Evolutionary conservation across 371 early-diverging fungal genomes (phyloP).

Genomic region (Mucor plumbeus): DNA sequence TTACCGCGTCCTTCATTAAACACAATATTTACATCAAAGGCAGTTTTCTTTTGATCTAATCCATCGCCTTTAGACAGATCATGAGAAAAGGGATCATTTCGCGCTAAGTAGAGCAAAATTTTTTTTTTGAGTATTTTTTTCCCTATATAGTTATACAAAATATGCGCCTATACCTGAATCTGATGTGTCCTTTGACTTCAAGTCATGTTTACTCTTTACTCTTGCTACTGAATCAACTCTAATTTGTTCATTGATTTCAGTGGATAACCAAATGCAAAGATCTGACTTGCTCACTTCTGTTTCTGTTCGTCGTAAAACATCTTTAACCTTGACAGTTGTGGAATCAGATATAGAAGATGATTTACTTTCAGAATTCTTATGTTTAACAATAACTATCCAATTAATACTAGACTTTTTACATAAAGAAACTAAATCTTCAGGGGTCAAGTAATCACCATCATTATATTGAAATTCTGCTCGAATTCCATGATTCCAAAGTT

Average conservation of each 20-base stretch:
- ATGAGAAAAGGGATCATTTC: conserved; percentile 38
- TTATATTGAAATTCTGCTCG: conserved; percentile 79
- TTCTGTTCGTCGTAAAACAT: conserved; percentile 71
- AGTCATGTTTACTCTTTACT: conserved; percentile 59
- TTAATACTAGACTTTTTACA: conserved; percentile 78
- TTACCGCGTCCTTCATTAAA: conserved; percentile 50
- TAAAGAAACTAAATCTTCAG: conserved; percentile 64
- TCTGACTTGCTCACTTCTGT: conserved; percentile 58
- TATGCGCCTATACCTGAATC: conserved; percentile 38
- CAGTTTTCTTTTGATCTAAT: conserved; percentile 37
- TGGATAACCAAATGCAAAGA: conserved; percentile 62
- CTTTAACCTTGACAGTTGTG: conserved; percentile 75
- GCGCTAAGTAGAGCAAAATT: conserved; percentile 20
- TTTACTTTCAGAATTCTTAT: conserved; percentile 49
- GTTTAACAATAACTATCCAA: conserved; percentile 82
- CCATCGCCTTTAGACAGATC: conserved; percentile 44
- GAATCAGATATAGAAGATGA: conserved; percentile 32
- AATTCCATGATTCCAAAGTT: conserved; percentile 76
- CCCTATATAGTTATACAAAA: background rate
- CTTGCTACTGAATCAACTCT: conserved; percentile 56
- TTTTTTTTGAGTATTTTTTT: background rate
- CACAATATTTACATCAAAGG: conserved; percentile 52
- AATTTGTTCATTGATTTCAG: conserved; percentile 75
- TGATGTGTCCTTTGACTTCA: conserved; percentile 55
- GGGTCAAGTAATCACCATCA: conserved; percentile 73